Evolutionary conservation across 306 rosid genomes (phyloP).

Genomic region (Potentilla sterilis): DNA sequence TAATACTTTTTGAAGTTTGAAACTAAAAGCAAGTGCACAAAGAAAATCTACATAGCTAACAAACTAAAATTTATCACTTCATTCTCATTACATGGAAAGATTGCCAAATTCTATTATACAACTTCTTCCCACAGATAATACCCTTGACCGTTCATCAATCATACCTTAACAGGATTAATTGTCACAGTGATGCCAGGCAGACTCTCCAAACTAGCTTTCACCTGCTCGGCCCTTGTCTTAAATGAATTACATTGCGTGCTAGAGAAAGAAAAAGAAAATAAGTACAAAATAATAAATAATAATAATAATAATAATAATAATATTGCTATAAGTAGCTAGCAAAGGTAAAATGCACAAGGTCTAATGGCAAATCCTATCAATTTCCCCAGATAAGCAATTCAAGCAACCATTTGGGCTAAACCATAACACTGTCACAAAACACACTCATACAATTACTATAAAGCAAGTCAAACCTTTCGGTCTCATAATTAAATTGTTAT

Average conservation of each 20-base stretch:
- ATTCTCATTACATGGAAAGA: neutral
- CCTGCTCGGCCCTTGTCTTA: constrained; percentile 56
- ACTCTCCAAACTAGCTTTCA: constrained; percentile 59
- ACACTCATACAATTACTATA: neutral
- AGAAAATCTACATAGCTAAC: neutral
- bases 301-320: neutral
- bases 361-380: neutral
- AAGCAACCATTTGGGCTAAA: neutral
- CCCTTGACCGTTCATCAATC: neutral
- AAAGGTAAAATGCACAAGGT: neutral
- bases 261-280: constrained; percentile 19
- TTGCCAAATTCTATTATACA: neutral
- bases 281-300: neutral
- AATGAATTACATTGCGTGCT: constrained; percentile 76
- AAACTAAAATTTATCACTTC: neutral
- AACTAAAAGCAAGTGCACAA: neutral
- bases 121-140: constrained; percentile 1
- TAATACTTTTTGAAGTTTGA: neutral
- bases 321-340: neutral
- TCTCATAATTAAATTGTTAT: neutral
- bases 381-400: neutral
- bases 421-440: neutral
- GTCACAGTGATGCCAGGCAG: constrained; percentile 47
- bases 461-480: neutral
- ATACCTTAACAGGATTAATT: constrained; percentile 77